Conservation (phyloP, 805 yeast species). For the Wickerhamomyces tratensis region DNA sequence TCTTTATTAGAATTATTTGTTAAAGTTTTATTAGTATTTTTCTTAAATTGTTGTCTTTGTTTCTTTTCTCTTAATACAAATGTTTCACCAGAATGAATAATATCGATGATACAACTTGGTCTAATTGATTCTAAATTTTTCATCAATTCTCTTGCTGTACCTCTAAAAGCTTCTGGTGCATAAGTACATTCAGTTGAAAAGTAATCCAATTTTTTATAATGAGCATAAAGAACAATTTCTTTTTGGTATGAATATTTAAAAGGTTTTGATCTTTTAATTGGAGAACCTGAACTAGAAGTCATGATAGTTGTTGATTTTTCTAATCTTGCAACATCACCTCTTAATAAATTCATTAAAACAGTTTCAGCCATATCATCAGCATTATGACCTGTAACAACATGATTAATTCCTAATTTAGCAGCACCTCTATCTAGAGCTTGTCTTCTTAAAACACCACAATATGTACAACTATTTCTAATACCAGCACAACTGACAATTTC, state of each 20-base stretch:
- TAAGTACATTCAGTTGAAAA: constrained; percentile 96
- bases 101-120: constrained; percentile 90
- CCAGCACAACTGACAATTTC: constrained; percentile 94
- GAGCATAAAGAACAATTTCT: constrained; percentile 96
- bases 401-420: constrained; percentile 69
- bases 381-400: constrained; percentile 96
- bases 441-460: constrained; percentile 94
- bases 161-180: constrained; percentile 98
- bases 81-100: constrained; percentile 89
- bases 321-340: constrained; percentile 94
- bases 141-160: constrained; percentile 89
- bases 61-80: constrained; percentile 55
- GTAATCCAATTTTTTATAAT: constrained; percentile 88
- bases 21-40: constrained; percentile 1
- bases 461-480: constrained; percentile 88
- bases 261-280: constrained; percentile 90
- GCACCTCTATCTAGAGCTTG: constrained; percentile 98
- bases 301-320: constrained; percentile 82
- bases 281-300: constrained; percentile 77
- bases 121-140: constrained; percentile 84
- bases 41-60: constrained; percentile 23
- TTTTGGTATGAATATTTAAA: constrained; percentile 93
- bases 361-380: constrained; percentile 99
- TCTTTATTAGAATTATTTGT: constrained; percentile 21
- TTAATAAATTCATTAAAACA: constrained; percentile 81